These are phyloP conservation scores for Tulasnella sp. DNA, from an alignment of 768 basidiomycete species.

Conservation along the genomic window DNA sequence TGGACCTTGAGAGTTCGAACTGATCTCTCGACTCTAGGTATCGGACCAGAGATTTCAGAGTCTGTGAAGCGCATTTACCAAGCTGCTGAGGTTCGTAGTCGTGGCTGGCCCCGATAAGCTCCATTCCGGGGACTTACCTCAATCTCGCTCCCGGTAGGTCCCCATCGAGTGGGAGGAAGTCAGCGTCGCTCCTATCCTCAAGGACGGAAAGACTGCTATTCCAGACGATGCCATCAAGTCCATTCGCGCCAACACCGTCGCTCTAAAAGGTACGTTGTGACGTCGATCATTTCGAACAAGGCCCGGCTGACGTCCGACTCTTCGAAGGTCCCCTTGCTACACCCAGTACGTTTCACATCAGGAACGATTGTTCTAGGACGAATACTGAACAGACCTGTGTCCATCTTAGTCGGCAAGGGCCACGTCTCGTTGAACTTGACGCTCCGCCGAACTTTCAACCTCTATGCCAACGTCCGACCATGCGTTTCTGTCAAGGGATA, in stretches of 20 bases:
- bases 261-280: conserved; percentile 70
- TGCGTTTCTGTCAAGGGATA: conserved; percentile 92
- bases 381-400: background rate
- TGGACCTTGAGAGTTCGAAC: conserved; percentile 9
- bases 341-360: conserved; percentile 54
- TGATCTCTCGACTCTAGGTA: conserved; percentile 43
- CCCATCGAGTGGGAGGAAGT: conserved; percentile 99
- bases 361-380: background rate
- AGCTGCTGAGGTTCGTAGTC: conserved; percentile 57
- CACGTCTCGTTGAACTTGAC: conserved; percentile 98
- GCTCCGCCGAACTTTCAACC: conserved; percentile 90
- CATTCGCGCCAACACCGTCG: conserved; percentile 94
- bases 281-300: background rate
- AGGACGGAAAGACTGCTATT: conserved; percentile 94
- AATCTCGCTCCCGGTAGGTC: conserved; percentile 42
- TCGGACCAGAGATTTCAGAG: conserved; percentile 97
- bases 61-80: conserved; percentile 89
- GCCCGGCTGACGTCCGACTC: conserved; percentile 1
- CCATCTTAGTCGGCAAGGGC: conserved; percentile 87
- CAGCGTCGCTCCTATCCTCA: conserved; percentile 85
- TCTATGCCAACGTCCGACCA: conserved; percentile 97
- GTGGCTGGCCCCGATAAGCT: background rate
- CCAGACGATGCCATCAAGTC: conserved; percentile 84
- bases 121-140: background rate
- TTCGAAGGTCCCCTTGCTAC: conserved; percentile 85